A percentile compares a stretch with the other conserved stretches of the same genome.
These are phyloP conservation scores for Ustilago trichophora DNA, from an alignment of 1,284 basidiomycete genomes.

Conservation along the genomic window DNA sequence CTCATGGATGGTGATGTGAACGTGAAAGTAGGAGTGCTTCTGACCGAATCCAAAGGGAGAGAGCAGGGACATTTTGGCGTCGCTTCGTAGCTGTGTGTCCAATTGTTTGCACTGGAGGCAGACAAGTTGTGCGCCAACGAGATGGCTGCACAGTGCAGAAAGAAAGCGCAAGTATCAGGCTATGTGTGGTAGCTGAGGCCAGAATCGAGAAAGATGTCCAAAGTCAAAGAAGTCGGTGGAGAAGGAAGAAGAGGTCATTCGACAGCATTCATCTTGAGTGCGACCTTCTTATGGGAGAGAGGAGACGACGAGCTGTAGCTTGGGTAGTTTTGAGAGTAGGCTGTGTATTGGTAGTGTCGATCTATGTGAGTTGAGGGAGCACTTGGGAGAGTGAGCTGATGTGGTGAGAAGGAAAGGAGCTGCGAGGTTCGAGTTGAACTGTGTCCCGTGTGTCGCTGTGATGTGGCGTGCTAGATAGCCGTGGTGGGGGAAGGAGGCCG, in stretches of 20 bases:
- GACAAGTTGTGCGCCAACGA: neutral
- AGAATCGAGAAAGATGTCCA: neutral
- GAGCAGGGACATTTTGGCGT: conserved; percentile 49
- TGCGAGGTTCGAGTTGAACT: neutral
- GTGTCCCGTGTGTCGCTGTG: neutral
- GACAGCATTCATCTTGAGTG: conserved; percentile 1
- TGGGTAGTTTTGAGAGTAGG: neutral
- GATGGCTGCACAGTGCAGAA: too few relatives aligned
- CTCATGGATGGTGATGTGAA: conserved; percentile 76
- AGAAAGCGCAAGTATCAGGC: too few relatives aligned
- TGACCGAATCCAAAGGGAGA: conserved; percentile 69
- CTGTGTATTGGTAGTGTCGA: too few relatives aligned
- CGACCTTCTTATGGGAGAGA: neutral
- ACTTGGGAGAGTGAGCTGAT: too few relatives aligned
- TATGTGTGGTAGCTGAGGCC: too few relatives aligned
- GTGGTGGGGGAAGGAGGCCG: neutral
- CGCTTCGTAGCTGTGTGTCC: neutral
- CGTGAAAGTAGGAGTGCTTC: conserved; percentile 73
- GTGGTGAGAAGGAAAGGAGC: neutral
- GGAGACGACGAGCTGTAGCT: too few relatives aligned
- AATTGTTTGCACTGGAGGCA: too few relatives aligned
- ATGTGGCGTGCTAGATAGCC: neutral
- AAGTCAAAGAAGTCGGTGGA: neutral
- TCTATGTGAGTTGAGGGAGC: too few relatives aligned
- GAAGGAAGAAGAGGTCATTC: neutral